Base-by-base conservation (phyloP, 306 rosid genomes). In the Sesbania bispinosa region DNA sequence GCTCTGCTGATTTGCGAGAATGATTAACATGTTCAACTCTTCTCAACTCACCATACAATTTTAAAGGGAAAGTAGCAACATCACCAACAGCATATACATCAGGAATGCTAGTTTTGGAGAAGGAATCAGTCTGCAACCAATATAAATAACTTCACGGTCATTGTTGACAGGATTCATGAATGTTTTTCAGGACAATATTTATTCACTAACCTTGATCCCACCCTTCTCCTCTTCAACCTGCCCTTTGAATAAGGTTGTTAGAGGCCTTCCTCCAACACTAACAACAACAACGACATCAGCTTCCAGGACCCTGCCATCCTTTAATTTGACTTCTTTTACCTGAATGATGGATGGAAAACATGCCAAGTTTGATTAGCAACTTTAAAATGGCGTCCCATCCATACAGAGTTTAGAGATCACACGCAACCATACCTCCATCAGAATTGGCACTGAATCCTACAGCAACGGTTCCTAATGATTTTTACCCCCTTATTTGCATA, bases 141-240 rank as follows among this genome's bases (percentile, higher is more conserved):
- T n/a, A n/a, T n/a, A n/a, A n/a, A n/a, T n/a, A n/a, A n/a, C n/a
- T n/a, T n/a, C n/a, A n/a, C n/a, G n/a, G n/a, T n/a, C n/a, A n/a
- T n/a, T n/a, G n/a, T n/a, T n/a, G n/a, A n/a, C n/a, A n/a, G n/a
- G n/a, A n/a, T n/a, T n/a, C n/a, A n/a, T n/a, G n/a, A n/a, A n/a
- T n/a, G n/a, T n/a, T n/a, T n/a, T n/a, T n/a, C n/a, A n/a, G n/a
- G n/a, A n/a, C n/a, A n/a, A n/a, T n/a, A n/a, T n/a, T n/a, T n/a
- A n/a, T n/a, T n/a, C n/a, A n/a, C 82, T 35, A 47, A 91, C 99
- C 99, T 94, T 89, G 78, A 94, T 88, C 61, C 97, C 99, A 51
- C 96, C 97, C 74, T 91, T 91, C 70, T 85, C 96, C 83, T 91
- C 99, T 83, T 89, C 90, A 75, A 91, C 90, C 89, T 94, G 99